Percentiles rank a stretch among this genome's conserved stretches.
Evolutionary conservation across 129 eudicot species (phyloP).

Genomic region (Pulicaria dysenterica): DNA sequence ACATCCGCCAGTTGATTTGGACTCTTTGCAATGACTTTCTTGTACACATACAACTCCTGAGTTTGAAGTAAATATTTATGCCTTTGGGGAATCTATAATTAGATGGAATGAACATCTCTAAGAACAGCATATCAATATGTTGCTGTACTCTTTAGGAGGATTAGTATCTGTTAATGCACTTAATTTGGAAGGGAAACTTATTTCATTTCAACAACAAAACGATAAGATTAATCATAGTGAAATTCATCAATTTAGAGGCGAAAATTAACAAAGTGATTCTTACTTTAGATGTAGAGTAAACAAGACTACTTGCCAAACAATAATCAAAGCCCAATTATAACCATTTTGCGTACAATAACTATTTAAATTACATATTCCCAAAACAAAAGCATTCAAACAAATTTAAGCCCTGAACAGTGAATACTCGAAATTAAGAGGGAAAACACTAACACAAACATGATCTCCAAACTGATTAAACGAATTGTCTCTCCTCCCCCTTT

Average conservation of each 20-base stretch:
- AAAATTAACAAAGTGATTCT: background rate
- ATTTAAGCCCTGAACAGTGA: background rate
- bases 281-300: constrained; percentile 18
- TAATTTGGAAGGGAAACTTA: background rate
- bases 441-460: too few species aligned
- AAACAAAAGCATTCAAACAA: background rate
- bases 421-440: background rate
- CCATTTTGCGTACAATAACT: background rate
- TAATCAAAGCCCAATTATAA: background rate
- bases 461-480: background rate
- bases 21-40: too few species aligned
- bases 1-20: too few species aligned
- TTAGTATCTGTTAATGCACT: background rate
- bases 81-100: too few species aligned
- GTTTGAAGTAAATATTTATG: too few species aligned
- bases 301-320: background rate
- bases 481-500: background rate
- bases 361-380: background rate
- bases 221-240: background rate
- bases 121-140: background rate
- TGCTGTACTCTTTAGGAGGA: too few species aligned
- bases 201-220: constrained; percentile 11
- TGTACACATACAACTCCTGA: too few species aligned
- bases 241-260: constrained; percentile 12
- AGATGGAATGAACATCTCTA: background rate